These are phyloP conservation scores for Xylaria intraflava DNA, from an alignment of 495 filamentous ascomycete genomes.

Conservation along the genomic window DNA sequence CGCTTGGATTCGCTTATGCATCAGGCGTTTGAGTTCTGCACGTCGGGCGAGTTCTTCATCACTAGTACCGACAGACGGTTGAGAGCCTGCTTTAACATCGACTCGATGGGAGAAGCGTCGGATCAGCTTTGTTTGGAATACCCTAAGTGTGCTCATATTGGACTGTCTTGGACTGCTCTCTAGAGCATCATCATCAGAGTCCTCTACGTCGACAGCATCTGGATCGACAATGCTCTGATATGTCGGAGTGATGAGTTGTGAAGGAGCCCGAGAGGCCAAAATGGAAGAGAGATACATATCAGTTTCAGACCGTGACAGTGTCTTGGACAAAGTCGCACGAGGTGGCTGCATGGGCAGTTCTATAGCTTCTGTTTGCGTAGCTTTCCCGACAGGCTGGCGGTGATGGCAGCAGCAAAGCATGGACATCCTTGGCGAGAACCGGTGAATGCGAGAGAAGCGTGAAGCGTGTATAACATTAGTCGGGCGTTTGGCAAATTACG, in stretches of 20 bases:
- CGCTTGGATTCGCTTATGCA: constrained; percentile 47
- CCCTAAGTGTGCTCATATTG: constrained; percentile 31
- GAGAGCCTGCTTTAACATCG: constrained; percentile 30
- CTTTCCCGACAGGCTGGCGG: constrained; percentile 18
- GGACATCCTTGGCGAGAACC: constrained; percentile 25
- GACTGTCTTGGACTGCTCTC: constrained; percentile 19
- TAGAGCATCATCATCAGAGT: constrained; percentile 36
- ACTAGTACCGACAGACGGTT: constrained; percentile 36
- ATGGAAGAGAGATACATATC: constrained; percentile 14
- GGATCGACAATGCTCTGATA: constrained; percentile 24
- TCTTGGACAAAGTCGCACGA: constrained; percentile 18
- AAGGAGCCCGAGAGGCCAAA: constrained; percentile 11
- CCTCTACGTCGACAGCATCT: constrained; percentile 33
- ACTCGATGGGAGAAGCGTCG: constrained; percentile 43
- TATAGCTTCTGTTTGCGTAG: constrained; percentile 7
- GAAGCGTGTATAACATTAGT: constrained; percentile 9
- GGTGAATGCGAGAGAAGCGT: constrained; percentile 5
- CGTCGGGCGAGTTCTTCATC: constrained; percentile 45
- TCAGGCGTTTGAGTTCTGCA: constrained; percentile 44
- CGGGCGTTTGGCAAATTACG: constrained; percentile 11
- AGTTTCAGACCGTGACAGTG: constrained; percentile 14
- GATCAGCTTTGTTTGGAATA: constrained; percentile 35
- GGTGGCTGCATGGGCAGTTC: constrained; percentile 23
- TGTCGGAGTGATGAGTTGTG: constrained; percentile 13
- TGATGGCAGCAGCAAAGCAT: constrained; percentile 35